Base-by-base conservation (phyloP, 208 protist species). In the Balamuthia mandrillaris region DNA sequence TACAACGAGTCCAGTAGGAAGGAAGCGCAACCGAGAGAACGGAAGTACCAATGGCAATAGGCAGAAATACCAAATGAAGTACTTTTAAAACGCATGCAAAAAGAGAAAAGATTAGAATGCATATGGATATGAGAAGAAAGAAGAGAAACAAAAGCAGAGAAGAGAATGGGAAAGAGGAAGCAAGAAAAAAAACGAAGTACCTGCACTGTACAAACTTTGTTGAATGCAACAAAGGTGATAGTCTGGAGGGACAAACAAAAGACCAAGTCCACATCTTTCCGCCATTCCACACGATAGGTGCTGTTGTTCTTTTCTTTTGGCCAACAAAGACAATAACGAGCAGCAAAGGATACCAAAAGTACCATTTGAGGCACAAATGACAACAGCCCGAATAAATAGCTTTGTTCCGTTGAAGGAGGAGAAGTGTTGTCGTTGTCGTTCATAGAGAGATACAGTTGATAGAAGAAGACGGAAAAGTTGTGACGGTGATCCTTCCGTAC, bases 391-490 rank as follows among this genome's bases (percentile, higher is more conserved):
- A 74, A n/a, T 7, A 72, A 65, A 0, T 81, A 54, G 27, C 74
- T 44, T 4, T 70, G 82, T 6, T 44, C 39, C 10, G 85, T 45
- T 6, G 47, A 58, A 37, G 51, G 37, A 49, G 4, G 24, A 27
- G 37, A 7, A n/a, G 41, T 7, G 60, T 52, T 35, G 65, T 29
- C 61, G 12, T 39, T 3, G 68, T 41, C 21, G 83, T 68, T 35
- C 72, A 88, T 45, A 75, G 58, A 3, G n/a, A 93, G 75, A 79
- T 94, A 94, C 16, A 92, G 86, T 31, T 81, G 75, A 58, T 93
- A 91, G 52, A 89, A 95, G 63, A 94, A 95, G 29, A 93, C 63
- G 51, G 93, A 95, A 41, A 95, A 93, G 60, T 95, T 95, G 66
- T 95, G 93, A 33, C 93, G 41, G 42, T 90, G 87, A 75, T 95